Percentiles rank a stretch among this genome's conserved stretches.
Evolutionary conservation across 177 flowering plant genomes (phyloP).

Genomic region (Vitis hybrid): DNA sequence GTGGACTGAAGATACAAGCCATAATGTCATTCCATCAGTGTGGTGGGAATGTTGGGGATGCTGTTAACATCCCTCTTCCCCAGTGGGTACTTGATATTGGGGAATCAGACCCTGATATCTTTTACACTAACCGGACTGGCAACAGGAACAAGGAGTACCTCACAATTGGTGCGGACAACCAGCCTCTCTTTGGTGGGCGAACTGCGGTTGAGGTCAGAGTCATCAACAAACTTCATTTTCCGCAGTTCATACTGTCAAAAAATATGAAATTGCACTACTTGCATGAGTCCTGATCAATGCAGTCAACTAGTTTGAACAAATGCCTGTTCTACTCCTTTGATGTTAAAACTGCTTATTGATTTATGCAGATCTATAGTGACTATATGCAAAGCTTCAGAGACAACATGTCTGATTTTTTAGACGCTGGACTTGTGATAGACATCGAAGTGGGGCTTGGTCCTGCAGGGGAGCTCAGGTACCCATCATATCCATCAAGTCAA

Average conservation of each 20-base stretch:
- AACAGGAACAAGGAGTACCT: constrained; percentile 66
- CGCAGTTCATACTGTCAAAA: background rate
- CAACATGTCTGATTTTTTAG: constrained; percentile 67
- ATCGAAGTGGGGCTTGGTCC: constrained; percentile 93
- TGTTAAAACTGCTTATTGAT: background rate
- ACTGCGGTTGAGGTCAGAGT: constrained; percentile 65
- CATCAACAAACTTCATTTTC: background rate
- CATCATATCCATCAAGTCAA: constrained; percentile 67
- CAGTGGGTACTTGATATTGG: constrained; percentile 68
- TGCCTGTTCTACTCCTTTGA: background rate
- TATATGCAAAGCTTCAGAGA: constrained; percentile 89
- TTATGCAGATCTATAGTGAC: constrained; percentile 64
- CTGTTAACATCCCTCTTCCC: constrained; percentile 66
- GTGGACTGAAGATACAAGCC: constrained; percentile 68
- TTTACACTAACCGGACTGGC: constrained; percentile 63
- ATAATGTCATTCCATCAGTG: constrained; percentile 94
- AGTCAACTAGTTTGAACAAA: background rate
- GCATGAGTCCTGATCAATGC: background rate
- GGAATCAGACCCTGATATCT: constrained; percentile 69
- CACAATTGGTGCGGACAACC: constrained; percentile 61
- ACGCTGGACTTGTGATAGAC: constrained; percentile 51
- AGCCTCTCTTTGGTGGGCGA: constrained; percentile 58
- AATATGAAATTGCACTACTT: background rate
- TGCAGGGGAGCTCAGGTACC: constrained; percentile 86
- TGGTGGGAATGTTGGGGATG: constrained; percentile 82